Evolutionary conservation across 1,284 basidiomycete genomes (phyloP).

Genomic region (Paramarasmius palmivorus): DNA sequence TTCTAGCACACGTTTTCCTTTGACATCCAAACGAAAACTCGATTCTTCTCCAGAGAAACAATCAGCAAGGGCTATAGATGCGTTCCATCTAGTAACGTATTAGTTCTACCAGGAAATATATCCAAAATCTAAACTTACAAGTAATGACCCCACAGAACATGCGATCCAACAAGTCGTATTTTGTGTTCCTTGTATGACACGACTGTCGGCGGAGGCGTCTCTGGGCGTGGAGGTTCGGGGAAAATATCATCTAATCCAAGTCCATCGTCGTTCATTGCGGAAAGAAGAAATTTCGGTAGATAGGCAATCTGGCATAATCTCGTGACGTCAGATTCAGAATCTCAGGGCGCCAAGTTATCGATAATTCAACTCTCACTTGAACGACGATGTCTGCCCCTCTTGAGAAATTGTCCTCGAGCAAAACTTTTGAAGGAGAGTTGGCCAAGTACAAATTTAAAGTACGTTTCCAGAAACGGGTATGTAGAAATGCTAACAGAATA

Average conservation of each 20-base stretch:
- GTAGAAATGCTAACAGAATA: constrained; percentile 15
- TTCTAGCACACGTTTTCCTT: constrained; percentile 67
- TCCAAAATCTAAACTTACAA: constrained; percentile 43
- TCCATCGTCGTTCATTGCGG: too few species aligned
- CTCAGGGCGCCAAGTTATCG: background rate
- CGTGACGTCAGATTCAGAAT: too few species aligned
- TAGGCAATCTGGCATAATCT: too few species aligned
- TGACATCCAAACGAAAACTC: constrained; percentile 35
- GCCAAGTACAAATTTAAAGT: constrained; percentile 89
- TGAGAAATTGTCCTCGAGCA: constrained; percentile 75
- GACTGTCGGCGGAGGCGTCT: too few species aligned
- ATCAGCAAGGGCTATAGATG: constrained; percentile 72
- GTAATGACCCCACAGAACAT: constrained; percentile 92
- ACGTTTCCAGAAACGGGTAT: constrained; percentile 18
- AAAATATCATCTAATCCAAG: too few species aligned
- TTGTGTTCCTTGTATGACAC: constrained; percentile 44
- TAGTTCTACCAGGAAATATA: constrained; percentile 4
- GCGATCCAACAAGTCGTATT: constrained; percentile 81
- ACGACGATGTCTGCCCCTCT: constrained; percentile 32
- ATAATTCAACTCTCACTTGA: background rate
- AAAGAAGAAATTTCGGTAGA: too few species aligned
- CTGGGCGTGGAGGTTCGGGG: too few species aligned
- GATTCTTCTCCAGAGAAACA: constrained; percentile 62
- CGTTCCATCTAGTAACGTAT: constrained; percentile 74
- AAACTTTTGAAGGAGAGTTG: constrained; percentile 77